These are phyloP conservation scores for Colletotrichum cereale DNA, from an alignment of 2,329 filamentous ascomycete genomes.

Conservation along the genomic window DNA sequence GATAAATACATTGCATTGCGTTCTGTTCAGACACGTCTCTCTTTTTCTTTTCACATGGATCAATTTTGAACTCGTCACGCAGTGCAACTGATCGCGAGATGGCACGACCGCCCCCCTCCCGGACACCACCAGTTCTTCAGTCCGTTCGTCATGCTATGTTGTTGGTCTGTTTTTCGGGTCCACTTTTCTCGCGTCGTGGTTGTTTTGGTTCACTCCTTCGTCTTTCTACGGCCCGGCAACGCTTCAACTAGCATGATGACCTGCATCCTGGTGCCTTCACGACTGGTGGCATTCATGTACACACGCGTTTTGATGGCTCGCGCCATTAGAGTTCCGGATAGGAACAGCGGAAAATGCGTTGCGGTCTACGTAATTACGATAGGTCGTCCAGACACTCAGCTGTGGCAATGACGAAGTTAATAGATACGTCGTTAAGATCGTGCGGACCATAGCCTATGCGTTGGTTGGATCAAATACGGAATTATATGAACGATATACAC, in stretches of 20 bases:
- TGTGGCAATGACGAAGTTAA: neutral
- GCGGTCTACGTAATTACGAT: neutral
- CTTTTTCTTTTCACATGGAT: neutral
- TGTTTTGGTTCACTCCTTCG: constrained; percentile 2
- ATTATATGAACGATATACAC: neutral
- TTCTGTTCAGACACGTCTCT: constrained; percentile 8
- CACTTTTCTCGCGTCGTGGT: neutral
- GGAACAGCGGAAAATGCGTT: accelerated
- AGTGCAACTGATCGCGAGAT: neutral
- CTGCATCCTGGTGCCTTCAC: neutral
- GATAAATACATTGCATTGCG: constrained; percentile 44
- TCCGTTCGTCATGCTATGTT: neutral
- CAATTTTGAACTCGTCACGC: too few relatives aligned
- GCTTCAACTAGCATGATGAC: neutral
- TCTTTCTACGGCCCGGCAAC: neutral
- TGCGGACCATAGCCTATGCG: too few relatives aligned
- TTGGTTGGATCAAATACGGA: neutral
- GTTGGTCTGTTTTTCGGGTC: neutral
- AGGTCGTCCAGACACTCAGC: neutral
- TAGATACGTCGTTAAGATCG: too few relatives aligned
- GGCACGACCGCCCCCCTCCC: neutral
- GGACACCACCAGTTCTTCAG: neutral
- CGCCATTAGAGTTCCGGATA: neutral
- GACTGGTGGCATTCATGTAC: neutral
- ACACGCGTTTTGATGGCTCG: neutral